Evolutionary conservation across 495 filamentous ascomycete species (phyloP).

Genomic region (Aspergillus baeticus): DNA sequence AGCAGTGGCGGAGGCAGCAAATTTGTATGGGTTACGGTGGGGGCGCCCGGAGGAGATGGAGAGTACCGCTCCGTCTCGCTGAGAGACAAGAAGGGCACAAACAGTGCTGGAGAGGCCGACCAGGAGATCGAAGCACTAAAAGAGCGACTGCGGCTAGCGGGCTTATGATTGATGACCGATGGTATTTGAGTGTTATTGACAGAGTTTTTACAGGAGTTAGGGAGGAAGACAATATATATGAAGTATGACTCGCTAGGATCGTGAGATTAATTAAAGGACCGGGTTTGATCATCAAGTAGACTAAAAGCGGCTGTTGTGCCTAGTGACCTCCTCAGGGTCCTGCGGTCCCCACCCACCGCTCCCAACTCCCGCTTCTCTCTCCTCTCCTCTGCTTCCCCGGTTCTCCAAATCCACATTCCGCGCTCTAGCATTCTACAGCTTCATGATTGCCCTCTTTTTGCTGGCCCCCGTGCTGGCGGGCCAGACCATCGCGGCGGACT

Average conservation of each 20-base stretch:
- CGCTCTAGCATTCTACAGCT: neutral
- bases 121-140: slow-evolving; percentile 35
- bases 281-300: slow-evolving; percentile 4
- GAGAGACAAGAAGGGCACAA: slow-evolving; percentile 29
- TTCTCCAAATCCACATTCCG: neutral
- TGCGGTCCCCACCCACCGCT: neutral
- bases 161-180: slow-evolving; percentile 31
- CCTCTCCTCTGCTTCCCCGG: neutral
- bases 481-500: slow-evolving; percentile 11
- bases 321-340: neutral
- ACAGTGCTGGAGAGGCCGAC: slow-evolving; percentile 14
- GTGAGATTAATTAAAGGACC: neutral
- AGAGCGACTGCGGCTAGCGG: slow-evolving; percentile 31
- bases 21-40: slow-evolving; percentile 82
- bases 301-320: slow-evolving; percentile 4
- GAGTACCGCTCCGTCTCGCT: slow-evolving; percentile 44
- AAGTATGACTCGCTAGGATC: neutral
- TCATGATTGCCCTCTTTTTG: slow-evolving; percentile 8
- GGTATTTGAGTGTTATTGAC: neutral
- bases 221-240: slow-evolving; percentile 2
- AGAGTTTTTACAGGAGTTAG: neutral
- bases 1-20: slow-evolving; percentile 62
- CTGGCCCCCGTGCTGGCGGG: slow-evolving; percentile 12
- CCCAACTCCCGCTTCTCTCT: neutral
- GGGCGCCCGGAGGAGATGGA: slow-evolving; percentile 70